Conservation (phyloP, 2,329 filamentous ascomycete species). For the Kalaharituber pfeilii region DNA sequence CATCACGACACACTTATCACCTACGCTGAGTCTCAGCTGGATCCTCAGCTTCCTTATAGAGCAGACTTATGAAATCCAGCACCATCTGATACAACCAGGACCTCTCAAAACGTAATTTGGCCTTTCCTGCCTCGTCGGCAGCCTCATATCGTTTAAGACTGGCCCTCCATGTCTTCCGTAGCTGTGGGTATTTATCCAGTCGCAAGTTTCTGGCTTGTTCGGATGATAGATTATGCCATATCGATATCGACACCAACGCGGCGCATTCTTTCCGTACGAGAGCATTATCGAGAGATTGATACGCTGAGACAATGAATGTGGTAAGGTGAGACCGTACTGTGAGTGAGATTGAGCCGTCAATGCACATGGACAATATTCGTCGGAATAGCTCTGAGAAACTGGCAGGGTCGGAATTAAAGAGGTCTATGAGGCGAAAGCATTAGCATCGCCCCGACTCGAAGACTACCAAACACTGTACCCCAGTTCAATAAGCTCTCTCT, state of each 20-base stretch:
- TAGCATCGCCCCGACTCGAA: not conserved
- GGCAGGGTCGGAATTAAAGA: slow-evolving; percentile 58
- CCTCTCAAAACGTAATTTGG: slow-evolving; percentile 71
- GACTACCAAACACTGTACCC: slow-evolving; percentile 37
- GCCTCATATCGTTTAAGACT: slow-evolving; percentile 71
- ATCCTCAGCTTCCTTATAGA: slow-evolving; percentile 38
- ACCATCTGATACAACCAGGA: slow-evolving; percentile 82
- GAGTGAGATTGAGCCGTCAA: slow-evolving; percentile 49
- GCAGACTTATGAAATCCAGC: slow-evolving; percentile 58
- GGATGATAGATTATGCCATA: slow-evolving; percentile 82
- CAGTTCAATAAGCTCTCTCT: slow-evolving; percentile 76
- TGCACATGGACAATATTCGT: slow-evolving; percentile 69
- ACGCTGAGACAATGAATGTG: slow-evolving; percentile 75
- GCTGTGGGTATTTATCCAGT: slow-evolving; percentile 53
- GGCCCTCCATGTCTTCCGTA: slow-evolving; percentile 83
- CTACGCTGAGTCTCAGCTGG: slow-evolving; percentile 11
- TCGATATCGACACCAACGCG: slow-evolving; percentile 79
- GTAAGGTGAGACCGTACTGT: slow-evolving; percentile 65
- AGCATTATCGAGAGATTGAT: slow-evolving; percentile 78
- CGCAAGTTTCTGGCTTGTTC: slow-evolving; percentile 55
- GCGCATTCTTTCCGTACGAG: slow-evolving; percentile 93
- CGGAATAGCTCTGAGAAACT: slow-evolving; percentile 84
- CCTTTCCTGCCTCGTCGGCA: slow-evolving; percentile 62
- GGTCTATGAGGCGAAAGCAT: slow-evolving; percentile 31
- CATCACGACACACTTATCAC: slow-evolving; percentile 25